Evolutionary conservation across 106 monocot genomes (phyloP), one percentile per base, ranked within the genome.

Genomic region (Dendrobium nobile): DNA sequence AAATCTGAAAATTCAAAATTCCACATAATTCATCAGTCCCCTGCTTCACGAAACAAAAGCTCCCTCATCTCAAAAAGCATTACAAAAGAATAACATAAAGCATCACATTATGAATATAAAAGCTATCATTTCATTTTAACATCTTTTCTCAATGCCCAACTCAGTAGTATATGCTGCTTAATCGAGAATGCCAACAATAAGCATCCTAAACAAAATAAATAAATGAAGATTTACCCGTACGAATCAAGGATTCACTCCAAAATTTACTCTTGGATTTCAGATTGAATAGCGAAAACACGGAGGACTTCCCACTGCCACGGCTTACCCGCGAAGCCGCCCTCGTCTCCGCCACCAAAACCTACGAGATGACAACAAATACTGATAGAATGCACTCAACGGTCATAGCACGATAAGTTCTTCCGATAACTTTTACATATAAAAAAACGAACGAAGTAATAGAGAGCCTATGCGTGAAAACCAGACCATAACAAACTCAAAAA

Each of bases 171-270:
- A 54, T 24, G 4, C 43, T 41, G 7, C 5, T 74, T 19, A 20
- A 44, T 19, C 43, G 20, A 74, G 13, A 74, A 44, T 42, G 5
- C 18, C 74, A 44, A 43, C 51, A 18, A 44, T 43, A 44, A 74
- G 1, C 43, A 74, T 44, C 7, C 44, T 22, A 42, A 74, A 42
- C 7, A 26, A 15, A 74, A 41, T 20, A 43, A 4, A 37, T 3
- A 42, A 54, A 76, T 27, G 26, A 61, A 41, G 7, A 72, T 18
- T 79, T 77, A 87, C 94, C 94, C n/a, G 84, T 83, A 64, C 91
- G 98, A 67, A 98, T 98, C 72, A 98, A 88, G n/a, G 91, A 89
- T 48, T 98, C 98, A 19, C 84, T 92, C 98, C 98, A 98, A 68
- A 98, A 98, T 87, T 88, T 94, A 75, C 92, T 98, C 86, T 87